Evolutionary conservation across 2,329 filamentous ascomycete species (phyloP), one percentile per base, ranked within the genome.

Genomic region (Xylogone sp.): DNA sequence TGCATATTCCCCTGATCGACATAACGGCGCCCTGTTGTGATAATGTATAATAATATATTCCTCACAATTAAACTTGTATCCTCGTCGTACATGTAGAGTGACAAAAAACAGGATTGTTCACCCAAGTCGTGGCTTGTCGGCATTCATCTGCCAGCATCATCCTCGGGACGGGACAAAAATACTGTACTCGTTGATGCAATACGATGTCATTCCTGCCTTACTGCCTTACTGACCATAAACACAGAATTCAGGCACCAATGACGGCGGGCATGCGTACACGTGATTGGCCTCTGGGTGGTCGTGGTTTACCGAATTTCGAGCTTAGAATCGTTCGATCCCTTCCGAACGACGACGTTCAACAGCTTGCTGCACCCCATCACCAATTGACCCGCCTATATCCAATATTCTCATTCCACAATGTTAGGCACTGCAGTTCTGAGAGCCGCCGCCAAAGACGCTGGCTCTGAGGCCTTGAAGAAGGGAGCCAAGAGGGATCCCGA

Each of bases 401-500:
- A 5, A 39, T 39, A 39, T 39, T 9, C 34, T 19, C 31, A 16
- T 18, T 18, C 24, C 21, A 62, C 31, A 44, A 68, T 67, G 65
- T 66, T 63, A 44, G 59, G 61, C 48, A 56, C 59, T 61, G 61
- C 61, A 45, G 61, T 56, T 45, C 55, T 61, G 56, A 64, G 59
- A 55, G 59, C 60, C 43, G 67, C 69, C 56, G 70, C 68, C 56
- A 73, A 72, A 63, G 68, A 73, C 46, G 73, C 77, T 57, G 73
- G 77, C 60, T 68, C 72, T 53, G 51, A 56, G 59, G 53, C 62
- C 60, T 51, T 88, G 65, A 78, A 81, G 67, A 77, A 82, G 68
- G 85, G 79, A 62, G 82, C 84, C 51, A 84, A 81, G 75, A 76
- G 76, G 69, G 85, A 90, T 70, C 86, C 86, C 53, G 86, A 90